Base-by-base conservation (phyloP, 2,329 filamentous ascomycete genomes). In the Fusarium tricinctum region DNA sequence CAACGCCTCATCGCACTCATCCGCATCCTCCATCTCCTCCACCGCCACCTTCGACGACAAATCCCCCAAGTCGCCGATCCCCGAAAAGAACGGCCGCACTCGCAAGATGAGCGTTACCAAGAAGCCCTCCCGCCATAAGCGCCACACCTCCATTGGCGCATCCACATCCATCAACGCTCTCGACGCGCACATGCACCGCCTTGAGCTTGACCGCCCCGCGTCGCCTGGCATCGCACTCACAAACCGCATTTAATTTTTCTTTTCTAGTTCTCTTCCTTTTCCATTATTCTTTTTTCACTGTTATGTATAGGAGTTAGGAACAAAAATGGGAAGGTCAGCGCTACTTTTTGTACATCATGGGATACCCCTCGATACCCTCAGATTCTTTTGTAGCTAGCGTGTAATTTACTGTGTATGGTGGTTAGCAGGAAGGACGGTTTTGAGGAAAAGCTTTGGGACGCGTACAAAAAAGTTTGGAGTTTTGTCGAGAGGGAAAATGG, bases 91-190 rank as follows among this genome's bases (percentile, higher is more conserved):
- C 30, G 63, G 45, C 0, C 74, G 74, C 4, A 69, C 74, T 14
- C 71, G 74, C 44, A 75, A 75, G 73, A 75, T 75, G 74, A 75
- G 74, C 68, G 44, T 74, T 22, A 74, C 73, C 42, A 64, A 65
- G 52, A 74, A 71, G 53, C 55, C 67, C 6, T 58, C 69, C 14
- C 58, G 71, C 6, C 74, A 75, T 50, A 75, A 70, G 55, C 55
- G 72, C 2, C 67, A 70, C 19, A 64, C 70, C 0, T 75, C 74
- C 1, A 70, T 66, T 1, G 69, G 71, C 19, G 60, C 62, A 3
- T 65, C 62, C 22, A 64, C 70, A 0, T 75, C 74, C 0, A 58
- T 66, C 10, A 69, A 68, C 20, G 70, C 68, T 3, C 62, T 75
- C n/a, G 69, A 72, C 12, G 66, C 48, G 5, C 66, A 68, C 43